phyloP scores from a whole-genome alignment of 1,284 basidiomycete genomes.

The Trichosporon asahii region DNA sequence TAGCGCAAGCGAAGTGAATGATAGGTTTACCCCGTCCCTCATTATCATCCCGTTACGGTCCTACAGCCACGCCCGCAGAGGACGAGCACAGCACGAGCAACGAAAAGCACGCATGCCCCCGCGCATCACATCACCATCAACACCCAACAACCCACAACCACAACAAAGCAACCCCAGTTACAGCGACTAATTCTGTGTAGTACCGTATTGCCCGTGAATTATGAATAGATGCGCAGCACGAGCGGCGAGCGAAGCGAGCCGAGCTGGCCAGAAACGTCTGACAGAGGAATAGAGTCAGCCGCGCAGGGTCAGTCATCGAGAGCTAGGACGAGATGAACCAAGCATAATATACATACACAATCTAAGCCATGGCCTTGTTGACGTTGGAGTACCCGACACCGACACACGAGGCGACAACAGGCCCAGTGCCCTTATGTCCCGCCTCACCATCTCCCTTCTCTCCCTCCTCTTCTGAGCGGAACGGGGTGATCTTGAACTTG shows the following conservation, averaged over 20 bases:
- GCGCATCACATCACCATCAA: background rate
- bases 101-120: too few relatives aligned
- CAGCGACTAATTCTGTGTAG: background rate
- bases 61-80: background rate
- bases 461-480: conserved; percentile 19
- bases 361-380: conserved; percentile 53
- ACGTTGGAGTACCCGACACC: conserved; percentile 55
- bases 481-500: conserved; percentile 56
- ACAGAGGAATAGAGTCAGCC: background rate
- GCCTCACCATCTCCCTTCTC: conserved; percentile 15
- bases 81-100: background rate
- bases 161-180: background rate
- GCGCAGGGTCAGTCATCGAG: background rate
- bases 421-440: conserved; percentile 26
- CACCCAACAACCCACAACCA: too few relatives aligned
- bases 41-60: background rate
- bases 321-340: background rate
- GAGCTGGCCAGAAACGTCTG: too few relatives aligned
- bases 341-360: background rate
- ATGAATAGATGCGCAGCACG: background rate
- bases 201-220: background rate
- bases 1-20: background rate
- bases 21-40: background rate
- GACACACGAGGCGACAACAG: conserved; percentile 52
- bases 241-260: background rate